phyloP scores from a whole-genome alignment of 495 filamentous ascomycete genomes.

The Mycothermus thermophilus region DNA sequence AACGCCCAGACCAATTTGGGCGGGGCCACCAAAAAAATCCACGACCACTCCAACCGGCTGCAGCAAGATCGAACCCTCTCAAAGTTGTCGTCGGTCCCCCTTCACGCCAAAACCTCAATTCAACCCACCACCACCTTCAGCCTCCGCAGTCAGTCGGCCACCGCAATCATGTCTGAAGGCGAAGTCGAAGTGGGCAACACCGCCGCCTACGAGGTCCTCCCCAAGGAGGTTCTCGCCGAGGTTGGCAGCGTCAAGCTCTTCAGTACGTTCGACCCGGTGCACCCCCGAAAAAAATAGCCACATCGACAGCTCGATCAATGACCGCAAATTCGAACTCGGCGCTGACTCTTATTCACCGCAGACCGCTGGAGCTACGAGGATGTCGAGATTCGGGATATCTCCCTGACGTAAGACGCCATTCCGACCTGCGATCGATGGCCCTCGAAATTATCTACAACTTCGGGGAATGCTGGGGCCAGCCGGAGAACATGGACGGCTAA shows the following conservation, averaged over 20 bases:
- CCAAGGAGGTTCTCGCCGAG: constrained; percentile 84
- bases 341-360: constrained; percentile 20
- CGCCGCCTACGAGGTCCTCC: constrained; percentile 66
- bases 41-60: constrained; percentile 19
- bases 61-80: background rate
- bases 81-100: background rate
- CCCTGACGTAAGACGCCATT: constrained; percentile 73
- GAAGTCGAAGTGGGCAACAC: constrained; percentile 80
- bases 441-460: no score
- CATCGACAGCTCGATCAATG: constrained; percentile 3
- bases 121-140: constrained; percentile 15
- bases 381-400: constrained; percentile 99
- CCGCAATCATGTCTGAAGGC: constrained; percentile 80
- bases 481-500: no score
- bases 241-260: constrained; percentile 95
- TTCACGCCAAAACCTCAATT: constrained; percentile 16
- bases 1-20: constrained; percentile 11
- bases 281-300: no score
- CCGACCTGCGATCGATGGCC: no score
- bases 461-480: no score
- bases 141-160: constrained; percentile 15
- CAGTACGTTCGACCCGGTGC: constrained; percentile 39
- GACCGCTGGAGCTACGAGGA: constrained; percentile 75
- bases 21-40: constrained; percentile 31
- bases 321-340: constrained; percentile 2